Base-by-base conservation (phyloP, 495 filamentous ascomycete species). In the Aspergillus biplanus region DNA sequence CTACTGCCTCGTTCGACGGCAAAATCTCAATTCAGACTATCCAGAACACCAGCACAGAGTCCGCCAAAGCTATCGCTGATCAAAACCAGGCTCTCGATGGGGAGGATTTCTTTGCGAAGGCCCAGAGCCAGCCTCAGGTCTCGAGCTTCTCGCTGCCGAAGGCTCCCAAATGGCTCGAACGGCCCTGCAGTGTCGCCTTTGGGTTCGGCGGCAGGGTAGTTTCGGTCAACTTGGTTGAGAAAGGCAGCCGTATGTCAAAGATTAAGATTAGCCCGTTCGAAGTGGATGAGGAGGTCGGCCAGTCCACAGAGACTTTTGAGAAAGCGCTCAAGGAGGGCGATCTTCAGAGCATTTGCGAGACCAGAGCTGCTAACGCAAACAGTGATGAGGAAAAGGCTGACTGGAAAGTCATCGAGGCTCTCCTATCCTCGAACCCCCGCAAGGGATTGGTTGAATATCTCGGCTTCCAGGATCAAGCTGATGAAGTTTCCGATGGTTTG, bases 41-140 rank as follows among this genome's bases (percentile, higher is more conserved):
- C 42, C 95, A 99, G 70, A 97, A 93, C 70, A 97, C 93, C 21
- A 83, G 81, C 61, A 74, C 79, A 11, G 82, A 85, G 53, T 66
- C 75, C 37, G 75, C 76, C n/a, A 72, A 83, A 57, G 74, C 80
- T 7, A 76, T 78, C 56, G 80, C 76, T 18, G 84, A 86, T 58
- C 85, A 89, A 39, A 83, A 84, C 52, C 89, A 91, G 72, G 81
- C 85, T 53, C 74, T 92, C 18, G 93, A 97, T 73, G 94, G 90
- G 34, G 95, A 97, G 71, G 96, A 97, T 68, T 99, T 99, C 82
- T 99, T 99, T 65, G 89, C 89, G 52, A 93, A 91, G 74, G 93
- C 93, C 33, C 93, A 96, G 70, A 90, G 86, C 11, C 92, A 97
- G 64, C 90, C 92, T 12, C 94, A 97, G 74, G 92, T 90, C 34